These are phyloP conservation scores for Lecanosticta acicola DNA, from an alignment of 2,329 filamentous ascomycete genomes.

Conservation along the genomic window DNA sequence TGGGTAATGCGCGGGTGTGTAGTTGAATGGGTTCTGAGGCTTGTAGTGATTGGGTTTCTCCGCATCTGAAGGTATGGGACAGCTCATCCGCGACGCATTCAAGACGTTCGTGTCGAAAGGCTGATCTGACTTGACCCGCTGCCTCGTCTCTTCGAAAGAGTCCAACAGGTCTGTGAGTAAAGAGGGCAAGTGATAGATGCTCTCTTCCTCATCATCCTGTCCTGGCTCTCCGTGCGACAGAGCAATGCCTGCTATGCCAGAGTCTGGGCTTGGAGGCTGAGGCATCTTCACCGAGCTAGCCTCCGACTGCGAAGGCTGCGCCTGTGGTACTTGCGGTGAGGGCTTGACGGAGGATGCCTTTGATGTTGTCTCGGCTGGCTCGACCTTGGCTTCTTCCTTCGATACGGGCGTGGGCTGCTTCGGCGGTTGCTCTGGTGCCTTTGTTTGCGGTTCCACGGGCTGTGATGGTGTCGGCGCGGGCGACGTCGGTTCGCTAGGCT, in stretches of 20 bases:
- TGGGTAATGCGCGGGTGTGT: slow-evolving; percentile 77
- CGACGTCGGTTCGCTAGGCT: slow-evolving; percentile 55
- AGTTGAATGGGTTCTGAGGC: slow-evolving; percentile 69
- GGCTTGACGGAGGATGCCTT: slow-evolving; percentile 25
- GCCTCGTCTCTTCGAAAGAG: slow-evolving; percentile 79
- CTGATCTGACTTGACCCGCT: slow-evolving; percentile 56
- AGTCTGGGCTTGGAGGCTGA: slow-evolving; percentile 32
- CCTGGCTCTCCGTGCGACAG: slow-evolving; percentile 49
- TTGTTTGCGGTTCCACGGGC: slow-evolving; percentile 23
- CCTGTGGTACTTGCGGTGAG: slow-evolving; percentile 36
- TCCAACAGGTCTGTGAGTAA: slow-evolving; percentile 85
- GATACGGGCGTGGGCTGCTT: slow-evolving; percentile 26
- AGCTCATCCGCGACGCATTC: slow-evolving; percentile 64
- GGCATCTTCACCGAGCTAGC: slow-evolving; percentile 16
- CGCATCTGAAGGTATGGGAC: slow-evolving; percentile 70
- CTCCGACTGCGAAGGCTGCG: slow-evolving; percentile 29
- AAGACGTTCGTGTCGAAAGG: slow-evolving; percentile 68
- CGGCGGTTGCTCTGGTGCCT: slow-evolving; percentile 21
- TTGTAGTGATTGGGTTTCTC: slow-evolving; percentile 80
- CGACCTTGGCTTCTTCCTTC: slow-evolving; percentile 25
- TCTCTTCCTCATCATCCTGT: slow-evolving; percentile 54
- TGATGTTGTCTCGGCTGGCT: slow-evolving; percentile 14
- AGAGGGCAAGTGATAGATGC: slow-evolving; percentile 85
- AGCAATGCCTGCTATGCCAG: slow-evolving; percentile 31
- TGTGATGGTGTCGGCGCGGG: slow-evolving; percentile 41